Conservation (phyloP, 768 basidiomycete species). For the Rhodosporidiobolus sp. region DNA sequence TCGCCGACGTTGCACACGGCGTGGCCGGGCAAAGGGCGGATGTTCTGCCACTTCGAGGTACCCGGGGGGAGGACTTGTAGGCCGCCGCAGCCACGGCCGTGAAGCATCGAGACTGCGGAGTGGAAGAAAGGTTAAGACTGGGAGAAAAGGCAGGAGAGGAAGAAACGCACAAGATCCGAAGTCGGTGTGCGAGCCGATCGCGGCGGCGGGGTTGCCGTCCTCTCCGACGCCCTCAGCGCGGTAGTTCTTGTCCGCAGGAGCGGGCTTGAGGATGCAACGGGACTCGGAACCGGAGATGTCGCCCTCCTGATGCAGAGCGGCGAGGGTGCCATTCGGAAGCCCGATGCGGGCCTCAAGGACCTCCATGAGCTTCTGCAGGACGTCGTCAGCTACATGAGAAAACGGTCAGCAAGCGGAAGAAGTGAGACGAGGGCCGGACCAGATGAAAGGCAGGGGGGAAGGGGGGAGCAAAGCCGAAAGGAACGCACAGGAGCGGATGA, state of each 20-base stretch:
- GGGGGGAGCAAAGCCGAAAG: too few relatives aligned
- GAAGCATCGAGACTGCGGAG: conserved; percentile 30
- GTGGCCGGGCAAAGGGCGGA: conserved; percentile 32
- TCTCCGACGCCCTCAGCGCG: conserved; percentile 39
- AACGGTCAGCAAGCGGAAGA: too few relatives aligned
- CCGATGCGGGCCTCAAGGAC: conserved; percentile 62
- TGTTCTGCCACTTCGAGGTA: conserved; percentile 31
- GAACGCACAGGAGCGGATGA: conserved; percentile 54
- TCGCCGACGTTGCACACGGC: conserved; percentile 42
- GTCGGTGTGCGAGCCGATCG: conserved; percentile 61
- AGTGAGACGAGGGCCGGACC: too few relatives aligned
- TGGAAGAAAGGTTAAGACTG: neutral
- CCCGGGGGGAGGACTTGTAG: conserved; percentile 39
- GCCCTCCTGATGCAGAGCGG: conserved; percentile 54
- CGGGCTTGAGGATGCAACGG: conserved; percentile 57
- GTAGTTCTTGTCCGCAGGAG: conserved; percentile 14
- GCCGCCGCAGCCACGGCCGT: conserved; percentile 37
- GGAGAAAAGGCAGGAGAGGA: too few relatives aligned
- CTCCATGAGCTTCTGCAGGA: conserved; percentile 56
- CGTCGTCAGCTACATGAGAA: conserved; percentile 49
- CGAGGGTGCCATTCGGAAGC: conserved; percentile 56
- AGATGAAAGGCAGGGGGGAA: too few relatives aligned
- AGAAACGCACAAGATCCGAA: conserved; percentile 48
- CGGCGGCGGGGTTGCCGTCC: conserved; percentile 47
- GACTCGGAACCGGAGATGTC: conserved; percentile 59